These are phyloP conservation scores for Triglochin maritima DNA, from an alignment of 106 monocot species.

Conservation along the genomic window DNA sequence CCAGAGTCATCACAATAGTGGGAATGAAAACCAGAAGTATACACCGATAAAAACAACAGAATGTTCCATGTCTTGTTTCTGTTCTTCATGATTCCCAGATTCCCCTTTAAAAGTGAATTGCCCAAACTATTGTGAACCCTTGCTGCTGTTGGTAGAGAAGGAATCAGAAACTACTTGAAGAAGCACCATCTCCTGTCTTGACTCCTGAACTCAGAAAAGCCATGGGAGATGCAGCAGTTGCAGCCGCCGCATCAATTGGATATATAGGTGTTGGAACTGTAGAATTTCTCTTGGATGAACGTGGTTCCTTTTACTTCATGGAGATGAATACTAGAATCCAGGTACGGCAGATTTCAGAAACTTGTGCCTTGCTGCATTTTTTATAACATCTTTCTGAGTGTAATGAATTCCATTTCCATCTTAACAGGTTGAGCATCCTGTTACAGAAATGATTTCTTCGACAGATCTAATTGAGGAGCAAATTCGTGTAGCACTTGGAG, in stretches of 20 bases:
- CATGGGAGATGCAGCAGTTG: constrained; percentile 96
- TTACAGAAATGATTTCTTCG: constrained; percentile 96
- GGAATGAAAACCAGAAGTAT: no score
- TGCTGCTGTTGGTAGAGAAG: constrained; percentile 41
- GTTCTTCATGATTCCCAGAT: no score
- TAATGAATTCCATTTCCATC: background rate
- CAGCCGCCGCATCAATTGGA: constrained; percentile 88
- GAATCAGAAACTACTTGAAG: constrained; percentile 91
- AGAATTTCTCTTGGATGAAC: constrained; percentile 90
- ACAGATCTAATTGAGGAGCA: constrained; percentile 93
- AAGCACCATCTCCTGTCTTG: constrained; percentile 94
- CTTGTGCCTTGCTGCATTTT: background rate
- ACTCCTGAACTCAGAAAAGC: constrained; percentile 82
- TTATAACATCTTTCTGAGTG: no score
- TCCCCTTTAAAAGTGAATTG: no score
- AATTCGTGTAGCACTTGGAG: constrained; percentile 89
- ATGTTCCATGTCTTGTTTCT: no score
- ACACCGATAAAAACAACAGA: no score
- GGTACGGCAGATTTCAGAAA: constrained; percentile 24
- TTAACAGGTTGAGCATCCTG: constrained; percentile 82
- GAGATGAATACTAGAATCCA: constrained; percentile 99
- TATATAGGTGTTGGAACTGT: constrained; percentile 95
- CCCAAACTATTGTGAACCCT: no score
- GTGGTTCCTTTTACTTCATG: constrained; percentile 86
- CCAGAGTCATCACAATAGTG: no score